Conservation (phyloP, 192 early-diverging fungal genomes). For the Chytriomyces sp. region DNA sequence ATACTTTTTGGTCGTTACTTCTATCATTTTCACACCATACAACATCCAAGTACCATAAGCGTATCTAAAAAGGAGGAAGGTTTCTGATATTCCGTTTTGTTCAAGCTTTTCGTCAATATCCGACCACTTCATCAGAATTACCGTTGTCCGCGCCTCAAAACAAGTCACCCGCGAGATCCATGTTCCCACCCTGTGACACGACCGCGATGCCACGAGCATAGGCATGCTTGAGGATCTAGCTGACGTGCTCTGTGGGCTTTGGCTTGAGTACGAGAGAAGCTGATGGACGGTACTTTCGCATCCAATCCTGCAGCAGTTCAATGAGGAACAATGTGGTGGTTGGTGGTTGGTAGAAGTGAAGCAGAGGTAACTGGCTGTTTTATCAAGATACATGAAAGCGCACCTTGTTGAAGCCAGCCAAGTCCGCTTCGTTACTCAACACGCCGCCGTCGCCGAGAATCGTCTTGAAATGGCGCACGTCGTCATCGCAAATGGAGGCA, state of each 20-base stretch:
- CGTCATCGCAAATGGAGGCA: slow-evolving; percentile 35
- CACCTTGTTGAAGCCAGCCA: slow-evolving; percentile 50
- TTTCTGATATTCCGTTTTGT: too few relatives aligned
- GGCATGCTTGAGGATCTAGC: slow-evolving; percentile 85
- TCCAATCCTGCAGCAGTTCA: slow-evolving; percentile 73
- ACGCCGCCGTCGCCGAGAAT: slow-evolving; percentile 27
- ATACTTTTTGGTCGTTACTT: too few relatives aligned
- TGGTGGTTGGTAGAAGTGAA: background rate
- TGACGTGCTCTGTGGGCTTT: slow-evolving; percentile 81
- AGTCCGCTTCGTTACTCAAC: slow-evolving; percentile 31
- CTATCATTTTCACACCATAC: too few relatives aligned
- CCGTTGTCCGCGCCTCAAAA: too few relatives aligned
- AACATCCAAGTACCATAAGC: too few relatives aligned
- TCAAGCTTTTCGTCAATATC: too few relatives aligned
- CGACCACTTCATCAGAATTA: too few relatives aligned
- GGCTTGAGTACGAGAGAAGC: slow-evolving; percentile 84
- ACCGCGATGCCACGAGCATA: slow-evolving; percentile 83
- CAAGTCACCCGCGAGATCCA: slow-evolving; percentile 95
- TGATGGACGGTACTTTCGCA: slow-evolving; percentile 88
- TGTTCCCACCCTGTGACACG: slow-evolving; percentile 98
- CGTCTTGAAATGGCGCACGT: slow-evolving; percentile 25
- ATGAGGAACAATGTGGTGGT: background rate
- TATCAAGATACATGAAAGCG: background rate
- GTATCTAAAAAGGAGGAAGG: too few relatives aligned
- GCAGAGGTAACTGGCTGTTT: background rate